phyloP scores from a whole-genome alignment of 108 stramenopile species.

The Skeletonema marinoi region DNA sequence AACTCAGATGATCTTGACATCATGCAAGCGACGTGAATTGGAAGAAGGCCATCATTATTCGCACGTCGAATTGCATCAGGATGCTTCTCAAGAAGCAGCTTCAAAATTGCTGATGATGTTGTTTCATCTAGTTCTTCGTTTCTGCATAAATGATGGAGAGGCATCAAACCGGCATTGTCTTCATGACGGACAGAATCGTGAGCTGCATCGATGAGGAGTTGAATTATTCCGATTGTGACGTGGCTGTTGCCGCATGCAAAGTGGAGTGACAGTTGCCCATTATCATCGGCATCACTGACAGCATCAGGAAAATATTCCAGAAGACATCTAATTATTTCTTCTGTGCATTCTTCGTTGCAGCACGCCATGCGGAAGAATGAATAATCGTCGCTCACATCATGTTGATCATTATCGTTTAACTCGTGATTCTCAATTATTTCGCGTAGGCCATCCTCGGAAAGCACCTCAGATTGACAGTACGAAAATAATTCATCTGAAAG shows the following conservation, averaged over 20 bases:
- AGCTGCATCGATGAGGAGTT: slow-evolving; percentile 3
- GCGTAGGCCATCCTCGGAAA: not conserved
- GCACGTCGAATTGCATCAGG: not conserved
- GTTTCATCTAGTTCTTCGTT: not conserved
- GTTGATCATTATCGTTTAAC: not conserved
- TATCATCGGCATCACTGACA: not conserved
- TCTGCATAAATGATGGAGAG: not conserved
- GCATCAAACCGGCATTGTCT: not conserved
- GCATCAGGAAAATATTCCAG: slow-evolving; percentile 8
- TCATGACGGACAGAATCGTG: not conserved
- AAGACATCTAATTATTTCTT: slow-evolving; percentile 10
- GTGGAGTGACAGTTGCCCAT: not conserved
- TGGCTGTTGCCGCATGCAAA: not conserved
- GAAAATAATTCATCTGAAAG: too few species aligned
- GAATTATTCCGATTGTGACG: not conserved
- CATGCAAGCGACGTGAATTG: slow-evolving; percentile 1
- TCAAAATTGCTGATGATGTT: not conserved
- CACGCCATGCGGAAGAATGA: not conserved
- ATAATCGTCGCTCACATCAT: not conserved
- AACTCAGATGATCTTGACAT: not conserved
- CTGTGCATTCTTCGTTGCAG: not conserved
- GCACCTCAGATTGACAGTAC: not conserved
- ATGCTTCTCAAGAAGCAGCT: not conserved
- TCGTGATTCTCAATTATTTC: not conserved
- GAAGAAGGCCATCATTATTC: not conserved